These are phyloP conservation scores for Aspergillus indologenus DNA, from an alignment of 495 filamentous ascomycete species.

Conservation along the genomic window DNA sequence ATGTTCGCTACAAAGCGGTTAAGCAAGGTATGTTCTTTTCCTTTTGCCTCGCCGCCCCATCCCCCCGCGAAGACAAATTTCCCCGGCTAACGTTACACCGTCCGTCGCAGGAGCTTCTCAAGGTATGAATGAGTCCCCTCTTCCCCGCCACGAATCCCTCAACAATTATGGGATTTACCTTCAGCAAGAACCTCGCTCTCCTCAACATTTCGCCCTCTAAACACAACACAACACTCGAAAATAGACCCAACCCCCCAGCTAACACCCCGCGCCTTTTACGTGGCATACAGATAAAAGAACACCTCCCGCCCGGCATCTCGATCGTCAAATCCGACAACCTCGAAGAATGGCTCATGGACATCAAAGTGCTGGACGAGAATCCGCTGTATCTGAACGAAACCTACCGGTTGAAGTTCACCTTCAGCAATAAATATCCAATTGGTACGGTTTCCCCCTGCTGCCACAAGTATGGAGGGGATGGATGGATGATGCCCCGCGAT, in stretches of 20 bases:
- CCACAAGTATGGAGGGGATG: too few species aligned
- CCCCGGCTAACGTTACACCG: constrained; percentile 5
- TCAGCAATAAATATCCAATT: constrained; percentile 82
- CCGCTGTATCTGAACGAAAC: constrained; percentile 79
- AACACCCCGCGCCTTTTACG: too few species aligned
- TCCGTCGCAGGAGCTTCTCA: constrained; percentile 36
- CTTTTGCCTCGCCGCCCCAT: background rate
- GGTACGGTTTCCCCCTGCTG: too few species aligned
- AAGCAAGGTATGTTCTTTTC: constrained; percentile 38
- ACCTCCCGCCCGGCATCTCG: constrained; percentile 65
- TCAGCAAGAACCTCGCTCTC: too few species aligned
- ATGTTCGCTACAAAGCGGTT: constrained; percentile 50
- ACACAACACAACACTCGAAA: background rate
- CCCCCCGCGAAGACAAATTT: background rate
- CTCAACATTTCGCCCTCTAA: too few species aligned
- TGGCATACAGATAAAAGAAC: constrained; percentile 43
- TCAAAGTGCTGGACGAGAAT: constrained; percentile 85
- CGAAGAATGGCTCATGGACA: constrained; percentile 91
- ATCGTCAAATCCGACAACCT: constrained; percentile 78
- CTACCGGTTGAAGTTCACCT: constrained; percentile 85
- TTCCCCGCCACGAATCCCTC: background rate
- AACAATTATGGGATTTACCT: too few species aligned
- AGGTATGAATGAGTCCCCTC: constrained; percentile 28
- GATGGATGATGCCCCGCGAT: too few species aligned
- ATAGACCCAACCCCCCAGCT: too few species aligned